Base-by-base conservation (phyloP, 768 basidiomycete genomes). In the Suillus bovinus region DNA sequence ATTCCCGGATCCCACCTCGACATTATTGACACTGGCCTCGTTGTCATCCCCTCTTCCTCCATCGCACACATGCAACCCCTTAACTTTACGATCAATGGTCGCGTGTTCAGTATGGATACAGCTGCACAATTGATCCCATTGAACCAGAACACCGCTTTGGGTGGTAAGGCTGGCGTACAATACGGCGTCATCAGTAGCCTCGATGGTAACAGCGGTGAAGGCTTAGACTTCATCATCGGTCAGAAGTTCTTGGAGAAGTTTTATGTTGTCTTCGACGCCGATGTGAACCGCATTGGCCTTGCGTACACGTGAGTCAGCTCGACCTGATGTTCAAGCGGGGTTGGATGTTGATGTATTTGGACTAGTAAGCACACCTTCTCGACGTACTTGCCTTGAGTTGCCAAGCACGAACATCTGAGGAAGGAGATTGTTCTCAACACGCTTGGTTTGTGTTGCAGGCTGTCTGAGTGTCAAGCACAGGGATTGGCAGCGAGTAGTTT, bases 91-190 rank as follows among this genome's bases (percentile, higher is more conserved):
- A 66, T 72, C 24, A 61, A 34, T 22, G 62, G 31, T 4, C 16
- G 5, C n/a, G 29, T 34, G 5, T 61, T 70, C 20, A 53, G 14
- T n/a, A 36, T 71, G 66, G 65, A 71, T 38, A 62, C 68, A n/a
- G 61, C 66, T 11, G 66, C 68, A 14, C 68, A 71, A 16, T 47
- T 71, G 0, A 17, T 71, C n/a, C 70, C 68, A 3, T 33, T 52
- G 7, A 22, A 58, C 39, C 59, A 70, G 47, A 71, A 70, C 56
- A 33, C 6, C 0, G 58, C 55, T 9, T 68, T 52, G 66, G 68
- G 66, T 5, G 67, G 64, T 0, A 46, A 55, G 8, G 2, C 61
- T 24, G 46, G 59, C 14, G 63, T 65, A 57, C 68, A 47, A 4
- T 69, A 67, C 16, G 60, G 68, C 9, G 29, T 58, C 2, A 33